phyloP scores from a whole-genome alignment of 225 moss, liverwort and hornwort genomes.

The Pseudoscleropodium purum region DNA sequence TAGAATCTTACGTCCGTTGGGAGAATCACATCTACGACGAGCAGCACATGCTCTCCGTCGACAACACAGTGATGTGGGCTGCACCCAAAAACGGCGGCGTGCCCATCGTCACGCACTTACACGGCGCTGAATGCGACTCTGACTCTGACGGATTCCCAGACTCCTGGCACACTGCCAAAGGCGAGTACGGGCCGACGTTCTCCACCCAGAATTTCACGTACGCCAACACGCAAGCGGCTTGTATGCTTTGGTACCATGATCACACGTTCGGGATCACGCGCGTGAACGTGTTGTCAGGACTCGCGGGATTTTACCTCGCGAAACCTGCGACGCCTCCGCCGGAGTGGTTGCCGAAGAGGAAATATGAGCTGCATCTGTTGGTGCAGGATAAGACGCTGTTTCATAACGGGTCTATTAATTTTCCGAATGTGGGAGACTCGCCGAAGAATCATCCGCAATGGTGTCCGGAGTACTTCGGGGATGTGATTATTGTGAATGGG shows the following conservation, averaged over 20 bases:
- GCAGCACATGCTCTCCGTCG: conserved; percentile 40
- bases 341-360: conserved; percentile 12
- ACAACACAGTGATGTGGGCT: conserved; percentile 32
- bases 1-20: conserved; percentile 3
- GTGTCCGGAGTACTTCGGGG: conserved; percentile 67
- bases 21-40: conserved; percentile 43
- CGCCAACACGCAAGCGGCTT: conserved; percentile 33
- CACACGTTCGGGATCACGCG: conserved; percentile 65
- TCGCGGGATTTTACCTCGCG: conserved; percentile 37
- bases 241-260: conserved; percentile 67
- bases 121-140: conserved; percentile 49
- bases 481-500: conserved; percentile 45
- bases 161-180: conserved; percentile 39
- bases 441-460: conserved; percentile 27
- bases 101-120: conserved; percentile 60
- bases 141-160: conserved; percentile 55
- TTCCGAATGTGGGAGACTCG: conserved; percentile 44
- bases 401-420: conserved; percentile 45
- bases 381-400: conserved; percentile 32
- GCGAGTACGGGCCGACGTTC: conserved; percentile 28
- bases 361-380: conserved; percentile 11
- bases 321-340: background rate
- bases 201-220: conserved; percentile 26
- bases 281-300: conserved; percentile 38
- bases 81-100: conserved; percentile 40